Evolutionary conservation across 371 early-diverging fungal genomes (phyloP).

Genomic region (Neoconidiobolus thromboides): DNA sequence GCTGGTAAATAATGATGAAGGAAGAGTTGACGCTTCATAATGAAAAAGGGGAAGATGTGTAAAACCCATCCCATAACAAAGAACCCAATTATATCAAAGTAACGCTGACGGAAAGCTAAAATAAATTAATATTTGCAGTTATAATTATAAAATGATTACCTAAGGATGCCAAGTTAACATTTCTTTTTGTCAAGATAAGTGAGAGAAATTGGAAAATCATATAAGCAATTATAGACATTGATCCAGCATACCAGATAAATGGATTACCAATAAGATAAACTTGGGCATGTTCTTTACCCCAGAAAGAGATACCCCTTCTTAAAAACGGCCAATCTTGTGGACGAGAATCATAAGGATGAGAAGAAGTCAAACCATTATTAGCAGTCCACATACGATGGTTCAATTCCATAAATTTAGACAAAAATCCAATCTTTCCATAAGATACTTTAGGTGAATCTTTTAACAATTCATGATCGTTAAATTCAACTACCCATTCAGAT

Average conservation of each 20-base stretch:
- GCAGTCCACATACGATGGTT: constrained; percentile 73
- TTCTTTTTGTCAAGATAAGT: constrained; percentile 46
- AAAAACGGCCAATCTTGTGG: constrained; percentile 73
- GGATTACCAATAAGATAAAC: constrained; percentile 97
- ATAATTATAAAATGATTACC: constrained; percentile 12
- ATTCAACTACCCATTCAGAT: constrained; percentile 41
- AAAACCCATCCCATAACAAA: constrained; percentile 67
- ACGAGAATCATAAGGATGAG: constrained; percentile 77
- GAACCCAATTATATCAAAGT: constrained; percentile 52
- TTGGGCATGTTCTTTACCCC: constrained; percentile 43
- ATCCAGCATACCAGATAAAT: constrained; percentile 67
- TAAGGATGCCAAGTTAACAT: constrained; percentile 39
- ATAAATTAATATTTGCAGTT: background rate
- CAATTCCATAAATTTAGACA: constrained; percentile 72
- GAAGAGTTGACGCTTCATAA: constrained; percentile 89
- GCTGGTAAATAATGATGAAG: constrained; percentile 95
- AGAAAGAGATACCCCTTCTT: constrained; percentile 73
- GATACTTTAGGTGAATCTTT: constrained; percentile 16
- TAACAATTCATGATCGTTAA: constrained; percentile 18
- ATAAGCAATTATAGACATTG: constrained; percentile 40
- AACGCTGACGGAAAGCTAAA: constrained; percentile 19
- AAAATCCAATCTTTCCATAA: constrained; percentile 27
- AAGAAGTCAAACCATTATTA: constrained; percentile 65
- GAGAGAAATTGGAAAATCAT: constrained; percentile 33
- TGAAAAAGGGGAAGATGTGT: constrained; percentile 89